Evolutionary conservation across 305 asterid species (phyloP).

Genomic region (Fraxinus velutina): DNA sequence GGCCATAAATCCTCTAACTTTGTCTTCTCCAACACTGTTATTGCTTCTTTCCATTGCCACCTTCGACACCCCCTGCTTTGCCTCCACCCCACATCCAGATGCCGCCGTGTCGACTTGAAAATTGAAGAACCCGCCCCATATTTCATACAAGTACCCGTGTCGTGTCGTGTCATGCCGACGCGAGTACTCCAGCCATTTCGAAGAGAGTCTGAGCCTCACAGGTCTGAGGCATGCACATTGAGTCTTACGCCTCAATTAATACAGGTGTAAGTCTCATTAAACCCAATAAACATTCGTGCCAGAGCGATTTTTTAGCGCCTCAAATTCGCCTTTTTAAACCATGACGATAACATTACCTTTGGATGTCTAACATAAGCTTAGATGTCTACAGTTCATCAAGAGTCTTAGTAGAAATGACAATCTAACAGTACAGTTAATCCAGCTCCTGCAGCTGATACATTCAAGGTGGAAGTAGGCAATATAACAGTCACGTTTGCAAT

Average conservation of each 20-base stretch:
- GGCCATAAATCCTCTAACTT: background rate
- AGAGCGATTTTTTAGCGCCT: background rate
- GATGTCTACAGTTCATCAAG: background rate
- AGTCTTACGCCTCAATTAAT: background rate
- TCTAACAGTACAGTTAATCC: background rate
- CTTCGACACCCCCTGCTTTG: background rate
- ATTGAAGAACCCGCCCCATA: background rate
- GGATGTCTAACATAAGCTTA: constrained; percentile 1
- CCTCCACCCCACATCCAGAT: background rate
- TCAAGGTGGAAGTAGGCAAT: background rate
- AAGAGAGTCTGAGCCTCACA: background rate
- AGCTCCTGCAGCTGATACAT: background rate
- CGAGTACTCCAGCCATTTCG: background rate
- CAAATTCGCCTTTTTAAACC: background rate
- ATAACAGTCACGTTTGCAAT: background rate
- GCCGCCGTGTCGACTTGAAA: background rate
- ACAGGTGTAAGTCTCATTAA: background rate
- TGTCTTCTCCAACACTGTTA: background rate
- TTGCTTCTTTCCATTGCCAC: background rate
- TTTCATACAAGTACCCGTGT: background rate
- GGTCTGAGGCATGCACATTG: background rate
- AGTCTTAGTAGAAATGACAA: background rate
- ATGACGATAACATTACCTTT: background rate
- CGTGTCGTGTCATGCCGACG: background rate
- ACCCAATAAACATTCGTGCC: background rate